These are phyloP conservation scores for Hapsidospora chrysogenum DNA, from an alignment of 495 filamentous ascomycete genomes.

Conservation along the genomic window DNA sequence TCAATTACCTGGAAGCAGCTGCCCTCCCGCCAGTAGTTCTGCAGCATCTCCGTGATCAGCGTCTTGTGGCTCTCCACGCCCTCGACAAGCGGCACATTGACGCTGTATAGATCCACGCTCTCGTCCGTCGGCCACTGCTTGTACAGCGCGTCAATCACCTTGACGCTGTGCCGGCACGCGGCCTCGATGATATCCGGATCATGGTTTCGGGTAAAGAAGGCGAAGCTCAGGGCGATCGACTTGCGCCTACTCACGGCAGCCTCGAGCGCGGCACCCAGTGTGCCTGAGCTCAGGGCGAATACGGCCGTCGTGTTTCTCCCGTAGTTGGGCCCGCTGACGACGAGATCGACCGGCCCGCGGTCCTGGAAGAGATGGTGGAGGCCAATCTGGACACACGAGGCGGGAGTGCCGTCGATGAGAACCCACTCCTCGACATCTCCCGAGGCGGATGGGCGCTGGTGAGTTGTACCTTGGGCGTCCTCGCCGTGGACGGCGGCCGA, in stretches of 20 bases:
- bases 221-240: constrained; percentile 72
- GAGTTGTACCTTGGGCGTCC: constrained; percentile 41
- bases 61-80: constrained; percentile 50
- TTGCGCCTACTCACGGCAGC: constrained; percentile 66
- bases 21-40: constrained; percentile 69
- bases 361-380: constrained; percentile 74
- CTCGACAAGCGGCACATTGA: constrained; percentile 72
- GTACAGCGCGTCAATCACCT: constrained; percentile 60
- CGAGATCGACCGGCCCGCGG: constrained; percentile 63
- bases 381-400: constrained; percentile 78
- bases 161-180: constrained; percentile 51
- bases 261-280: constrained; percentile 81
- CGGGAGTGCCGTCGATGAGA: constrained; percentile 76
- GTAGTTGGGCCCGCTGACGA: constrained; percentile 87
- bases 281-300: constrained; percentile 80
- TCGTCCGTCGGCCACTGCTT: constrained; percentile 51
- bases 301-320: constrained; percentile 85
- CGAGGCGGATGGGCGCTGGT: constrained; percentile 31
- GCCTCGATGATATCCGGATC: constrained; percentile 61
- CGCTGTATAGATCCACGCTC: constrained; percentile 59
- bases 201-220: constrained; percentile 68
- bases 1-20: constrained; percentile 70
- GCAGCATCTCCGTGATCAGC: constrained; percentile 65
- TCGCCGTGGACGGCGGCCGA: constrained; percentile 31
- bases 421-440: constrained; percentile 75